phyloP scores from a whole-genome alignment of 78 protist genomes.

The Pigoraptor vietnamica region DNA sequence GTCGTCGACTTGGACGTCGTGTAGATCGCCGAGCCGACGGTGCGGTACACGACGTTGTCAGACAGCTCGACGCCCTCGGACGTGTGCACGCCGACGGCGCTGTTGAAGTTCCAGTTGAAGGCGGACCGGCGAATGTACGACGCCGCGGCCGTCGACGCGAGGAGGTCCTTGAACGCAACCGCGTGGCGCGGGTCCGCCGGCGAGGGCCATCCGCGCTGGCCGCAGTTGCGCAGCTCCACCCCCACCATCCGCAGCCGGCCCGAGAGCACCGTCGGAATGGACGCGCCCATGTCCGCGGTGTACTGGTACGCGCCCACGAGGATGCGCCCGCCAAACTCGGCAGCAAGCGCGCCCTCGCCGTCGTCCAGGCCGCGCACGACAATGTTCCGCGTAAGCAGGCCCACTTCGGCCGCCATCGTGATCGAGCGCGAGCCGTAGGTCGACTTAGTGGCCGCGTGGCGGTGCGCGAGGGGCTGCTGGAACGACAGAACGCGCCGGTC shows the following conservation, averaged over 20 bases:
- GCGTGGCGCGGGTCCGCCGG: neutral
- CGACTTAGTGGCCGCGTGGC: neutral
- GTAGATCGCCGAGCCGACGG: neutral
- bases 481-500: neutral
- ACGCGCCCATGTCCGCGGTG: neutral
- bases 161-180: neutral
- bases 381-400: slow-evolving; percentile 27
- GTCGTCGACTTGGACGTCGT: neutral
- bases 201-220: neutral
- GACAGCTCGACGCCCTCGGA: neutral
- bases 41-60: neutral
- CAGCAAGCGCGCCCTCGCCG: neutral
- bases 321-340: neutral
- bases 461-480: neutral
- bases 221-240: neutral
- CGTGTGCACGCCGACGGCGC: neutral
- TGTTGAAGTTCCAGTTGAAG: neutral
- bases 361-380: slow-evolving; percentile 20
- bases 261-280: neutral
- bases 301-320: neutral
- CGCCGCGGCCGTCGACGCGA: neutral
- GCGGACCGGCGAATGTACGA: neutral
- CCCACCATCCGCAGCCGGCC: neutral
- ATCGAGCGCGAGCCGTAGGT: neutral
- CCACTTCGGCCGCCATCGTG: slow-evolving; percentile 19